A percentile compares a stretch with the other conserved stretches of the same genome.
These are phyloP conservation scores for Collariella sp. DNA, from an alignment of 495 filamentous ascomycete species.

Conservation along the genomic window DNA sequence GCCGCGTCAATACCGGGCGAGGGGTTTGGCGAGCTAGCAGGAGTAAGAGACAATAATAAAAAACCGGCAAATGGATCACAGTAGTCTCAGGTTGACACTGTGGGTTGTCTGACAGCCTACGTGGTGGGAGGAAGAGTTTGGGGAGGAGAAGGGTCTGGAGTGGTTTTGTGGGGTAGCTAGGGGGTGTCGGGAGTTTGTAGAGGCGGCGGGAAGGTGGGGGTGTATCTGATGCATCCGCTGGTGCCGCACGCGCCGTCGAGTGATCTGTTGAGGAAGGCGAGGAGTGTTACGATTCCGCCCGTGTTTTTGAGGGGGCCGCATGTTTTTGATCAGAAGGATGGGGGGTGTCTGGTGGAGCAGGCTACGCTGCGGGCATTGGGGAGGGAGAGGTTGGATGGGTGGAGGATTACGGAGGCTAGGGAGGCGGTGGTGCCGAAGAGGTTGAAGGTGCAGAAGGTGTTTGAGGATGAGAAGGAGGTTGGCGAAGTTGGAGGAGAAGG, in stretches of 20 bases:
- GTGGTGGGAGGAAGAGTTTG: too few relatives aligned
- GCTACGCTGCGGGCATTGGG: slow-evolving; percentile 56
- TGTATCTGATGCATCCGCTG: slow-evolving; percentile 62
- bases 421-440: slow-evolving; percentile 37
- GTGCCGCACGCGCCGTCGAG: slow-evolving; percentile 60
- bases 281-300: slow-evolving; percentile 68
- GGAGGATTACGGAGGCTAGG: slow-evolving; percentile 51
- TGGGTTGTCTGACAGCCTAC: too few relatives aligned
- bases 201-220: slow-evolving; percentile 57
- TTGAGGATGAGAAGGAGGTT: slow-evolving; percentile 27
- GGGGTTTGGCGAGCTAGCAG: not conserved
- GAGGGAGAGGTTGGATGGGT: slow-evolving; percentile 48
- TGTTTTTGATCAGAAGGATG: slow-evolving; percentile 52
- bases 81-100: too few relatives aligned
- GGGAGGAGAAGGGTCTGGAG: slow-evolving; percentile 33
- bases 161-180: slow-evolving; percentile 49
- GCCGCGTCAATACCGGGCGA: not conserved
- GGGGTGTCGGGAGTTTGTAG: slow-evolving; percentile 47
- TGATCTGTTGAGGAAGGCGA: slow-evolving; percentile 49
- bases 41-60: not conserved
- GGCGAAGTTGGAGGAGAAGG: slow-evolving; percentile 22
- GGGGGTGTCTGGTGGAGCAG: slow-evolving; percentile 55
- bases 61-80: not conserved
- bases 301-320: slow-evolving; percentile 57
- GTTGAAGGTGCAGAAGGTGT: slow-evolving; percentile 28